A percentile compares a stretch with the other conserved stretches of the same genome.
These are phyloP conservation scores for Sporothrix schenckii DNA, from an alignment of 2,329 filamentous ascomycete genomes.

Conservation along the genomic window DNA sequence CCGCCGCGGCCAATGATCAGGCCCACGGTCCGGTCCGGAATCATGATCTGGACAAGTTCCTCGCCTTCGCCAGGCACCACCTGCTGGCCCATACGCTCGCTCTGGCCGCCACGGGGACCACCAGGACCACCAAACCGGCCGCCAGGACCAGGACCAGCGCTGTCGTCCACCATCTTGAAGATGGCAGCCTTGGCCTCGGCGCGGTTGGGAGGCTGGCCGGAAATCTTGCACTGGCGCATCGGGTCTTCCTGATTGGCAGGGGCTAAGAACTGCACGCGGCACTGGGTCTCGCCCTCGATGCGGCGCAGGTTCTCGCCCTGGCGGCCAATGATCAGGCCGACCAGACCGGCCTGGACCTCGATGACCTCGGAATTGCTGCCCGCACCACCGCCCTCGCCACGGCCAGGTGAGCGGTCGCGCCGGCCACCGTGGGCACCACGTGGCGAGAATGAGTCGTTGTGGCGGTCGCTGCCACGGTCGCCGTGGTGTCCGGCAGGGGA, in stretches of 20 bases:
- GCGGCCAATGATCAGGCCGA: slow-evolving; percentile 87
- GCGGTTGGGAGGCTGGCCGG: slow-evolving; percentile 70
- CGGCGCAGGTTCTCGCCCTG: slow-evolving; percentile 86
- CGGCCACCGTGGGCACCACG: slow-evolving; percentile 52
- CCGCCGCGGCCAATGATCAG: slow-evolving; percentile 92
- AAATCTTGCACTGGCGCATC: slow-evolving; percentile 83
- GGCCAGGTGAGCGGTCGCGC: slow-evolving; percentile 24
- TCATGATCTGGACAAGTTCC: slow-evolving; percentile 89
- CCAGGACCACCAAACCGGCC: slow-evolving; percentile 43
- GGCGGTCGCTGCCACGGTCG: slow-evolving; percentile 43
- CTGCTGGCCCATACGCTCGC: slow-evolving; percentile 34
- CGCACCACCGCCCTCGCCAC: slow-evolving; percentile 42
- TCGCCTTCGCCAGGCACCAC: slow-evolving; percentile 70
- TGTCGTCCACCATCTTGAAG: slow-evolving; percentile 85
- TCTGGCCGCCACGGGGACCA: slow-evolving; percentile 42
- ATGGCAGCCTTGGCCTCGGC: slow-evolving; percentile 81
- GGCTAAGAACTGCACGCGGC: slow-evolving; percentile 85
- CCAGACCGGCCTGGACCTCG: slow-evolving; percentile 81
- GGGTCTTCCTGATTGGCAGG: slow-evolving; percentile 70
- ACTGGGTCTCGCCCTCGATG: slow-evolving; percentile 79
- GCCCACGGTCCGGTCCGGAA: slow-evolving; percentile 88
- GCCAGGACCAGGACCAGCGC: slow-evolving; percentile 56
- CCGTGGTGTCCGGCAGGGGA: slow-evolving; percentile 40
- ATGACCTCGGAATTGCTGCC: slow-evolving; percentile 81
- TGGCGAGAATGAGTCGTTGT: slow-evolving; percentile 60